Evolutionary conservation across 768 basidiomycete species (phyloP).

Genomic region (Phlebiopsis flavidoalba): DNA sequence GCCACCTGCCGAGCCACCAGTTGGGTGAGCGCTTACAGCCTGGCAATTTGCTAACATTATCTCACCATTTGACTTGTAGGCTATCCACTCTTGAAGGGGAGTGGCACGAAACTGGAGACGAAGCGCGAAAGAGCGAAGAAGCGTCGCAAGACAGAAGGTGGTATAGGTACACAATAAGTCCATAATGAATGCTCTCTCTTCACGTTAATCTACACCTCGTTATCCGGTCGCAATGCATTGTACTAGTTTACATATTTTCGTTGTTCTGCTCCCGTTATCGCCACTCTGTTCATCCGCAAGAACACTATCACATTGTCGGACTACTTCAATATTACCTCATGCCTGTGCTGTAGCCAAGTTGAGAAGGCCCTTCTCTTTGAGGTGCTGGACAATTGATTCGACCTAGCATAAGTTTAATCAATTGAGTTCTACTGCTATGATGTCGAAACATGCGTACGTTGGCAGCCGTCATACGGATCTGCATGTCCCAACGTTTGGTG

Average conservation of each 20-base stretch:
- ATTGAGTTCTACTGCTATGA: neutral
- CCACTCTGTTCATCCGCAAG: neutral
- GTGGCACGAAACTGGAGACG: constrained; percentile 96
- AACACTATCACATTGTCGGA: constrained; percentile 11
- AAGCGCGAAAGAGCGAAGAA: constrained; percentile 88
- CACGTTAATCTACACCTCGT: constrained; percentile 13
- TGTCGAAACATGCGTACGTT: constrained; percentile 49
- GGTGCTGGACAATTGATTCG: constrained; percentile 81
- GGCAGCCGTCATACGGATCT: constrained; percentile 84
- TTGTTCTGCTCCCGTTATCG: constrained; percentile 1
- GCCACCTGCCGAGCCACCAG: constrained; percentile 68
- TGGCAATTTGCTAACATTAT: neutral
- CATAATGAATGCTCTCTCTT: neutral
- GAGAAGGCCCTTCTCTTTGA: constrained; percentile 69
- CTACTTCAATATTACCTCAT: constrained; percentile 16
- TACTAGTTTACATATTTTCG: constrained; percentile 17
- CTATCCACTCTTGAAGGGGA: constrained; percentile 83
- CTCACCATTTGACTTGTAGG: constrained; percentile 31
- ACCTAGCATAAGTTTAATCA: constrained; percentile 42
- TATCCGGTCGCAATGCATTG: constrained; percentile 18
- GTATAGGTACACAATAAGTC: constrained; percentile 8
- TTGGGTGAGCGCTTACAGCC: constrained; percentile 53
- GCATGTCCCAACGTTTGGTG: constrained; percentile 94
- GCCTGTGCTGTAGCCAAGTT: constrained; percentile 23
- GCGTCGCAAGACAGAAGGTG: constrained; percentile 54